Evolutionary conservation across 768 basidiomycete species (phyloP).

Genomic region (Melanogaster broomeanus): DNA sequence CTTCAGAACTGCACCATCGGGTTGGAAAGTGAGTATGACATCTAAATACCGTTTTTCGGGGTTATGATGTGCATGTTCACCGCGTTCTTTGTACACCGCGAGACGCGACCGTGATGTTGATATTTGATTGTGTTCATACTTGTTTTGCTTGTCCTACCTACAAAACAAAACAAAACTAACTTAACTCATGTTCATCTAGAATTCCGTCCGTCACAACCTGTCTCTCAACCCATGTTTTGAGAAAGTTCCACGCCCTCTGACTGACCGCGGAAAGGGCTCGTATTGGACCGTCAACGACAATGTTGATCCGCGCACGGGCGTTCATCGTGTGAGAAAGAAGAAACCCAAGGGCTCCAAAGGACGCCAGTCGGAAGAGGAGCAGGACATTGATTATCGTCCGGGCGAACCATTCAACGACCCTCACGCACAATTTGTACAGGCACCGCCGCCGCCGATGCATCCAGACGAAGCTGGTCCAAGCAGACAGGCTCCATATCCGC

Average conservation of each 20-base stretch:
- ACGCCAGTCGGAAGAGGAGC: slow-evolving; percentile 58
- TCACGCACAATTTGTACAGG: slow-evolving; percentile 53
- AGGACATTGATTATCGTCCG: slow-evolving; percentile 65
- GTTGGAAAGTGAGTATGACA: slow-evolving; percentile 78
- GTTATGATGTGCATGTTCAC: neutral
- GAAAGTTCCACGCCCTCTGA: slow-evolving; percentile 88
- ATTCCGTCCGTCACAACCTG: slow-evolving; percentile 88
- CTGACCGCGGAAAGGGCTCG: slow-evolving; percentile 87
- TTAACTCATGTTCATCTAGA: slow-evolving; percentile 44
- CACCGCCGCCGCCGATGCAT: slow-evolving; percentile 50
- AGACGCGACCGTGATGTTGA: slow-evolving; percentile 62
- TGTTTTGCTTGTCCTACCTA: slow-evolving; percentile 43
- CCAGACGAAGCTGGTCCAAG: slow-evolving; percentile 64
- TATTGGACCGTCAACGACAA: slow-evolving; percentile 94
- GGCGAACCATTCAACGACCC: slow-evolving; percentile 59
- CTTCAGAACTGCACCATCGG: slow-evolving; percentile 81
- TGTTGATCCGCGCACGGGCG: slow-evolving; percentile 86
- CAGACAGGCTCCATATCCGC: slow-evolving; percentile 58
- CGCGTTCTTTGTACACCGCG: slow-evolving; percentile 9
- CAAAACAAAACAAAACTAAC: slow-evolving; percentile 33
- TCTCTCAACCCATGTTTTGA: slow-evolving; percentile 91
- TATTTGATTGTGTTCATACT: slow-evolving; percentile 61
- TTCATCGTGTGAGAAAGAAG: slow-evolving; percentile 88
- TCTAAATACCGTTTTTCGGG: neutral
- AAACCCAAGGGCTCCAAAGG: slow-evolving; percentile 61